Evolutionary conservation across 2,329 filamentous ascomycete genomes (phyloP).

Genomic region (Beauveria sp.): DNA sequence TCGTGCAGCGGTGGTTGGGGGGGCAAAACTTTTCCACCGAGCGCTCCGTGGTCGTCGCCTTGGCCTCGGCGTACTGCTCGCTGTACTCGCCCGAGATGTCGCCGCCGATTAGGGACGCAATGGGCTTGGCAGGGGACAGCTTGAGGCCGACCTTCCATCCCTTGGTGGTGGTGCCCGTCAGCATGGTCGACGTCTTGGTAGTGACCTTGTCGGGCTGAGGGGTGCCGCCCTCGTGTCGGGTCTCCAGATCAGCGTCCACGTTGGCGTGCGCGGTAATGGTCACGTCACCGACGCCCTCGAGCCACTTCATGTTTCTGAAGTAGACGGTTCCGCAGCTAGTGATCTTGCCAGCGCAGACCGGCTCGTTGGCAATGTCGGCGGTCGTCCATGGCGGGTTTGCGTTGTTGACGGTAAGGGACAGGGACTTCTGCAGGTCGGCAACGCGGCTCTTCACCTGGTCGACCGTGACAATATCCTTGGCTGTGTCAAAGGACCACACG

Average conservation of each 20-base stretch:
- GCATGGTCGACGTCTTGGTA: background rate
- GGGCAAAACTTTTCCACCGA: background rate
- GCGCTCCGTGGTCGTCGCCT: background rate
- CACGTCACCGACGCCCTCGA: background rate
- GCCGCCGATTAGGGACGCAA: background rate
- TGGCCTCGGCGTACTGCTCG: background rate
- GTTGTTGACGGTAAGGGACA: background rate
- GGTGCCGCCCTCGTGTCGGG: background rate
- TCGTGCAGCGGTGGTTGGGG: background rate
- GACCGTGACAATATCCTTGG: background rate
- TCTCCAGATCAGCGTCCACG: background rate
- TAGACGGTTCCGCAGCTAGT: background rate
- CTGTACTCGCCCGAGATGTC: conserved; percentile 1
- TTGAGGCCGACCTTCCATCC: background rate
- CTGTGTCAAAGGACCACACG: background rate
- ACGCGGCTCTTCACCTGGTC: background rate
- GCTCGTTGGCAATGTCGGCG: background rate
- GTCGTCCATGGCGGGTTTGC: background rate
- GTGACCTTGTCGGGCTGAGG: background rate
- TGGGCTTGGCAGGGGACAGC: background rate
- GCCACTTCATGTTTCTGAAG: background rate
- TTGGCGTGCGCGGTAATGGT: background rate
- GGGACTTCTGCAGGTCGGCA: background rate
- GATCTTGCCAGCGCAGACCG: background rate
- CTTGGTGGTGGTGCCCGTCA: background rate